Evolutionary conservation across 352 stramenopile species (phyloP), one percentile per base, ranked within the genome.

Genomic region (Phytopythium helicoides): DNA sequence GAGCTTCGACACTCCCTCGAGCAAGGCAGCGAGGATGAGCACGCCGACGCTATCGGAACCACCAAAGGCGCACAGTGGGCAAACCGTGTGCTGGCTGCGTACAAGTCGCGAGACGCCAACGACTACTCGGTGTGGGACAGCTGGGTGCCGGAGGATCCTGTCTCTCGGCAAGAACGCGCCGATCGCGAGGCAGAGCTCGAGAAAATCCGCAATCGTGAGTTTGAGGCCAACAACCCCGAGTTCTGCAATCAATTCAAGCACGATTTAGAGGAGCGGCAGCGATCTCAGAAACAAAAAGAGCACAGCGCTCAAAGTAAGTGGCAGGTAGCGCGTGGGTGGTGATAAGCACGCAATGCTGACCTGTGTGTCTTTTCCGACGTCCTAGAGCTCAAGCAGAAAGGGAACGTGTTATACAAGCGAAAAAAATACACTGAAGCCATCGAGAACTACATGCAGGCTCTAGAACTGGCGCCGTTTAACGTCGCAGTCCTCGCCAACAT

Each of bases 201-300:
- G 35, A 87, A 85, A 31, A 44, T 85, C 18, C 73, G 76, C 42
- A 89, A 91, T 48, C 64, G 62, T 0, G 75, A 83, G 52, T 94
- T 94, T 26, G 83, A 94, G 50, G 71, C 56, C 31, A 87, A 73
- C 47, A 94, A 94, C 26, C 75, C 76, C 0, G 78, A 86, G 3
- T 92, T 94, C 51, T 94, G 83, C 54, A 71, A 58, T 35, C 81
- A 94, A 40, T 94, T 92, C 59, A 75, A 85, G 52, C 57, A 89
- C 9, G 83, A 94, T 33, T 60, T 92, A 36, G 71, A 71, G 21
- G 69, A 87, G 51, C 68, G 83, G 0, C 72, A 89, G 55, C 48
- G 58, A 21, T 78, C 72, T 0, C 79, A 89, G 47, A 53, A 72
- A 15, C 61, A 87, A 14, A 86, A 82, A 35, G 54, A 77, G 12